Evolutionary conservation across 495 filamentous ascomycete genomes (phyloP), one percentile per base, ranked within the genome.

Genomic region (Letharia columbiana): DNA sequence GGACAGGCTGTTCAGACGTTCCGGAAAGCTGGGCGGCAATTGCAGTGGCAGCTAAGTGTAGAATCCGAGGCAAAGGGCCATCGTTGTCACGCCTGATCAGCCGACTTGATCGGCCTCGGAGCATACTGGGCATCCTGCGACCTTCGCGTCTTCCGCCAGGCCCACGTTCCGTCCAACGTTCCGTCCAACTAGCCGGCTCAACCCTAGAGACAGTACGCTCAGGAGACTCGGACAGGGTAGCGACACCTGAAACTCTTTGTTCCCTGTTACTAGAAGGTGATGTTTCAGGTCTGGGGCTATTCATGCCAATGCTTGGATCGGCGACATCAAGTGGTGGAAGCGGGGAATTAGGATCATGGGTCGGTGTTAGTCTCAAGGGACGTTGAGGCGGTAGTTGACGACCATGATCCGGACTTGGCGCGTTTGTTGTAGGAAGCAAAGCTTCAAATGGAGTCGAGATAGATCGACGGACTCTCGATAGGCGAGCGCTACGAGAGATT

Each of bases 21-120:
- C 84, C 84, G 44, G 84, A 85, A 63, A 86, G 78, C 62, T 85
- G 84, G 49, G 84, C 82, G 58, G 84, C 84, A 61, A 85, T 84
- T 12, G 82, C 81, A 33, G 83, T 78, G n/a, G 84, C 84, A 40
- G 84, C 83, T 57, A 86, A 77, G 42, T 84, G 84, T 39, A 86
- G 74, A 23, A 86, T 79, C 40, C 82, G 79, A 42, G 84, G 83
- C 23, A 85, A 70, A 62, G 84, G 80, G 11, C 81, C 82, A 60
- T 84, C 83, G 62, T 86, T 83, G 66, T 84, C 80, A 65, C 80
- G 81, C 37, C 81, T 78, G 61, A 82, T 70, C 17, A 77, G 71
- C 60, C 84, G 74, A 33, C 81, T 75, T 42, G 82, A 80, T 56
- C 82, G 76, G 59, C 82, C 74, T 66, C 82, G 74, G 12, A 83